phyloP scores from a whole-genome alignment of 108 stramenopile genomes.

The Skeletonema potamos region DNA sequence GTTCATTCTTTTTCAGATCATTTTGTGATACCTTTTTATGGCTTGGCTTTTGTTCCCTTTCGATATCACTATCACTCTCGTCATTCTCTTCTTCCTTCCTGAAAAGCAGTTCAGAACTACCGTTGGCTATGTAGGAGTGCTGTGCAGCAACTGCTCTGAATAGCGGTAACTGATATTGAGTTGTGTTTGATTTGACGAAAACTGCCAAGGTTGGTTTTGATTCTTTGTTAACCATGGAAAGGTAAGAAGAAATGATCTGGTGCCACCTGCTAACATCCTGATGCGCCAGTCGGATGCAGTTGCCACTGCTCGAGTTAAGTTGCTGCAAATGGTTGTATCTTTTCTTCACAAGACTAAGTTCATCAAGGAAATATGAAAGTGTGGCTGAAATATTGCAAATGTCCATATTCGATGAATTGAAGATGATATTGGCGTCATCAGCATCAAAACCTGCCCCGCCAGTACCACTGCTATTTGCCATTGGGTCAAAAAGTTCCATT shows the following conservation, averaged over 20 bases:
- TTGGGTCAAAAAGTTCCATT: not conserved
- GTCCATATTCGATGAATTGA: slow-evolving; percentile 18
- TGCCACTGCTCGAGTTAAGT: not conserved
- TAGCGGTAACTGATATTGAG: slow-evolving; percentile 15
- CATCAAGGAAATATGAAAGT: slow-evolving; percentile 33
- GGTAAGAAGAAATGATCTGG: slow-evolving; percentile 22
- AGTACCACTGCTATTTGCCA: not conserved
- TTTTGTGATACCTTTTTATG: not conserved
- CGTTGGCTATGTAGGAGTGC: slow-evolving; percentile 43
- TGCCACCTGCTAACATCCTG: slow-evolving; percentile 24
- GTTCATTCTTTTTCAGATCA: slow-evolving; percentile 18
- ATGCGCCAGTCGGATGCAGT: not conserved
- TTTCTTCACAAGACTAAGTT: slow-evolving; percentile 21
- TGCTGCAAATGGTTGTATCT: slow-evolving; percentile 7
- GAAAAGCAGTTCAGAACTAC: slow-evolving; percentile 13
- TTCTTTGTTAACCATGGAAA: slow-evolving; percentile 14
- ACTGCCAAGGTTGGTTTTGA: not conserved
- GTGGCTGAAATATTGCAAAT: not conserved
- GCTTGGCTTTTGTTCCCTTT: not conserved
- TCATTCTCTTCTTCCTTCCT: slow-evolving; percentile 4
- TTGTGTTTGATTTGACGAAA: slow-evolving; percentile 9
- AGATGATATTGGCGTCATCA: slow-evolving; percentile 6
- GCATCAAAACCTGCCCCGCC: not conserved
- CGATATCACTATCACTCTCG: slow-evolving; percentile 10
- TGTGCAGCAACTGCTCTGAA: slow-evolving; percentile 23